Evolutionary conservation across 2,329 filamentous ascomycete genomes (phyloP), one percentile per base, ranked within the genome.

Genomic region (Phaeosphaeria sp.): DNA sequence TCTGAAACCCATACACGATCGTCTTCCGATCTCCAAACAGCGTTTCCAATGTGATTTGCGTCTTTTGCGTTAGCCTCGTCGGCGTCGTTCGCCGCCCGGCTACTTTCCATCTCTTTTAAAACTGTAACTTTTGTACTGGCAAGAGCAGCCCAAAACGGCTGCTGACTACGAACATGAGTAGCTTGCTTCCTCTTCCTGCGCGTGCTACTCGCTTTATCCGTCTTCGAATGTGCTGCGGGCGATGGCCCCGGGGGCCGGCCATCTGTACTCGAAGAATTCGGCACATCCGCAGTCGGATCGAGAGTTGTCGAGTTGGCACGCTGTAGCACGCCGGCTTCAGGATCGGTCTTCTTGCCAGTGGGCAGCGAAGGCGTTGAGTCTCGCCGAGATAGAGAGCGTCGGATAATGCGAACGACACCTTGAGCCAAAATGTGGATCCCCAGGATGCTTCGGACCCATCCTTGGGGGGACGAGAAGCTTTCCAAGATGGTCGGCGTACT

Each of bases 111-210:
- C 81, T 78, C 93, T 80, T 96, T 95, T 73, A 96, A 89, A 79
- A 97, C 92, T 69, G 95, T 94, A 75, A 97, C 93, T 83, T 97
- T 97, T 73, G 93, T 97, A 80, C 92, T 97, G 51, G 93, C 93
- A 68, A 97, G 86, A 48, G 93, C 93, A 63, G 93, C 92, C 93
- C 93, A 97, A 64, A 97, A 86, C 49, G 93, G 93, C 79, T 97
- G 93, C 73, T 92, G 89, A 75, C 92, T 91, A 77, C 93, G 86
- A 66, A 96, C 92, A 77, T 95, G 91, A 57, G 92, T 93, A 73
- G 91, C 94, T 79, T 96, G 92, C 80, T 95, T 94, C 79, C 91
- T 88, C 80, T 91, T 90, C 81, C 92, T 95, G 79, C 95, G 96
- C 63, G 85, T 96, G 65, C 85, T 76, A 73, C 87, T 81, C 80